phyloP scores from a whole-genome alignment of 2,329 filamentous ascomycete species.

The Clonostachys rosea region DNA sequence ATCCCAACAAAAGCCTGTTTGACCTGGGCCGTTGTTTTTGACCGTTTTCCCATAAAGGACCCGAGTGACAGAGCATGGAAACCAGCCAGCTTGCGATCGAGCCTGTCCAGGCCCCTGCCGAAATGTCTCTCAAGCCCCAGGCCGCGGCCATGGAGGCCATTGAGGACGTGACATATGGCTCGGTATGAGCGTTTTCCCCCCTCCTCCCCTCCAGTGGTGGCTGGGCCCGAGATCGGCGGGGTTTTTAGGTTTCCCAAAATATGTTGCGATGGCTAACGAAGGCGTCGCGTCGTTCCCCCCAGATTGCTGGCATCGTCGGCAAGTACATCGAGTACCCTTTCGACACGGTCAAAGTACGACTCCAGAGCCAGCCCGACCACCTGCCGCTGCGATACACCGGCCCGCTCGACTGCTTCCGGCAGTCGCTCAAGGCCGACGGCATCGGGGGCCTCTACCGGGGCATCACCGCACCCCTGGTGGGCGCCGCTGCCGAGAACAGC shows the following conservation, averaged over 20 bases:
- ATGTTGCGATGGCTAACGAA: background rate
- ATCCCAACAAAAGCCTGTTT: background rate
- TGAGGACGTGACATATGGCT: conserved; percentile 87
- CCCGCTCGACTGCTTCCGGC: conserved; percentile 87
- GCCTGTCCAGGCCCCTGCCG: conserved; percentile 11
- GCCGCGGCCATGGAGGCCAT: conserved; percentile 59
- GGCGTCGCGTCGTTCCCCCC: background rate
- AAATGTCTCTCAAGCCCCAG: conserved; percentile 23
- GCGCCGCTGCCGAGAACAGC: conserved; percentile 88
- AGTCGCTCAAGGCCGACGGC: conserved; percentile 79
- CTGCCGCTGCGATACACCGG: conserved; percentile 78
- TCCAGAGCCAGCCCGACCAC: conserved; percentile 90
- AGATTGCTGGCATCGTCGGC: conserved; percentile 80
- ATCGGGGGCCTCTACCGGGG: conserved; percentile 81
- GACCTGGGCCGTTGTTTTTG: background rate
- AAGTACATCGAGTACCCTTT: conserved; percentile 99
- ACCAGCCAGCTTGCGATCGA: conserved; percentile 20
- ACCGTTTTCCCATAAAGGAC: no score
- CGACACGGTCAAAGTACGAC: conserved; percentile 94
- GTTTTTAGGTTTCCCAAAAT: no score
- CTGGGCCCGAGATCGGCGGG: no score
- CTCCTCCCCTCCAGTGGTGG: background rate
- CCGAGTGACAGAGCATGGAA: conserved; percentile 13
- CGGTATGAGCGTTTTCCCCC: conserved; percentile 46
- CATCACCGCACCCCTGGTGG: conserved; percentile 84